Base-by-base conservation (phyloP, 2,329 filamentous ascomycete genomes). In the Ophiocordyceps camponoti-floridani region DNA sequence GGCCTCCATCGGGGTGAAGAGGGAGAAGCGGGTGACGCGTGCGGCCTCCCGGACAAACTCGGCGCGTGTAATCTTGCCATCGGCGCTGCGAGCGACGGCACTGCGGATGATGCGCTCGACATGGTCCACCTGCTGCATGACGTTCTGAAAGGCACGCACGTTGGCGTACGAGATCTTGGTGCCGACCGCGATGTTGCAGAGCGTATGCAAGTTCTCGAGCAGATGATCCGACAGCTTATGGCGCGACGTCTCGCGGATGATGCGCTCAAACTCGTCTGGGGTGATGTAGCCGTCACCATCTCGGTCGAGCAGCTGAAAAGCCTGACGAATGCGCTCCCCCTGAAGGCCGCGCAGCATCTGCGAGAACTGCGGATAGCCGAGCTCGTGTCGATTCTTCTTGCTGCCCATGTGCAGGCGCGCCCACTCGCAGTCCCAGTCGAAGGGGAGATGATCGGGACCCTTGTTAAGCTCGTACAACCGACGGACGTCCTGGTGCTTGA, bases 161-260 rank as follows among this genome's bases (percentile, higher is more conserved):
- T 94, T 95, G 60, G 91, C 87, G 59, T 98, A 98, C 7, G 88
- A 95, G 54, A 98, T 91, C 67, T 93, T 94, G 69, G 79, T 91
- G 49, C 86, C 81, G 31, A 80, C 72, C 8, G 85, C 86, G 61
- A 96, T 94, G 66, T 95, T 95, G 75, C 89, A 96, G 38, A 98
- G 75, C 1, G 87, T 91, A 50, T 84, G 79, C 42, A 98, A 75
- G 63, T 96, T 89, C 52, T 88, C 79, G 43, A 98, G 73, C 40
- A 98, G 70, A 62, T 98, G 88, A 64, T 98, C 91, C 1, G 89
- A 96, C 49, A 98, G 79, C 75, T 98, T 98, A 70, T 98, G 91
- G 57, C 77, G 81, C 14, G 88, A 79, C 1, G 88, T 96, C 65
- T 94, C 85, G 47, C 84, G 72, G 58, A 98, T 94, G 65, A 98